These are phyloP conservation scores for Melaleuca alternifolia DNA, from an alignment of 345 rosid species.

Conservation along the genomic window DNA sequence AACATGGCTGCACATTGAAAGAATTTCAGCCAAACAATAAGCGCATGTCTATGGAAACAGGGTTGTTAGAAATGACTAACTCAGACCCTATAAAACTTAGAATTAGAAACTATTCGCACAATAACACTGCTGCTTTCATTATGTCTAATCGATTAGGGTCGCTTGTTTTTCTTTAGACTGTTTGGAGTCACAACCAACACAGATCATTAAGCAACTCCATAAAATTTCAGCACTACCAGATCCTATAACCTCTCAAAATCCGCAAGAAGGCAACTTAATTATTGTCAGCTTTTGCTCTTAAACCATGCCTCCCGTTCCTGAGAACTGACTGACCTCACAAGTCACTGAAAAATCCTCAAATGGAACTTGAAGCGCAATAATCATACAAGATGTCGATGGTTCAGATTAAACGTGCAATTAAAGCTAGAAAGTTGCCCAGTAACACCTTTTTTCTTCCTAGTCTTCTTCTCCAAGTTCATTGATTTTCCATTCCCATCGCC, in stretches of 20 bases:
- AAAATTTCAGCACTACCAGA: not conserved
- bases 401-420: not conserved
- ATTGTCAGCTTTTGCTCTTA: not conserved
- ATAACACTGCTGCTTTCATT: not conserved
- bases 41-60: not conserved
- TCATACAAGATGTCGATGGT: not conserved
- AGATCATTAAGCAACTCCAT: not conserved
- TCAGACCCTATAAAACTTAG: not conserved
- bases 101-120: not conserved
- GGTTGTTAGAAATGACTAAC: not conserved
- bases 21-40: not conserved
- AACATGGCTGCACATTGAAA: not conserved
- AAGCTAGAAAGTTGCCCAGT: not conserved
- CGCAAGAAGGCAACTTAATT: not conserved
- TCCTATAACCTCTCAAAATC: not conserved
- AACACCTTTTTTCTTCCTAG: slow-evolving; percentile 1
- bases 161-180: not conserved
- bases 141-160: not conserved
- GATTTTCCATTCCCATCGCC: slow-evolving; percentile 12
- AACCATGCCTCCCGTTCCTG: not conserved
- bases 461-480: not conserved
- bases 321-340: not conserved
- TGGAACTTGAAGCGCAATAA: not conserved
- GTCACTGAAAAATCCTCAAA: not conserved
- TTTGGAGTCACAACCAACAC: not conserved